Percentiles rank a stretch among this genome's conserved stretches.
Evolutionary conservation across 495 filamentous ascomycete species (phyloP).

Genomic region (Darksidea phi): DNA sequence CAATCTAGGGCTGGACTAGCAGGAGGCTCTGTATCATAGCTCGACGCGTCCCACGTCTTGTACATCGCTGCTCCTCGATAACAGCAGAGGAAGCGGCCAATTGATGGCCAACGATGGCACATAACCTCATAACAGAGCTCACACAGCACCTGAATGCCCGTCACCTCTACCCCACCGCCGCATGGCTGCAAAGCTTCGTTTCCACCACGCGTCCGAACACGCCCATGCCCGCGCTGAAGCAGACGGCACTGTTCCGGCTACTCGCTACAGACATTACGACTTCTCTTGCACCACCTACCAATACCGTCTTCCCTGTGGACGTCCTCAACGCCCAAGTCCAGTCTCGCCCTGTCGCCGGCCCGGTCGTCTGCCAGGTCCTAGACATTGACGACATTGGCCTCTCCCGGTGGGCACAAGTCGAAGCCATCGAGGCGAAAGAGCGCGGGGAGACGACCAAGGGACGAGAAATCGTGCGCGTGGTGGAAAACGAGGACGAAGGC

Average conservation of each 20-base stretch:
- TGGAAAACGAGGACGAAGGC: conserved; percentile 54
- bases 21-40: not conserved
- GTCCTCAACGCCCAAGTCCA: conserved; percentile 53
- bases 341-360: conserved; percentile 54
- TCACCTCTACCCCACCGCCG: conserved; percentile 38
- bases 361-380: conserved; percentile 76
- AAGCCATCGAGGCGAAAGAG: conserved; percentile 77
- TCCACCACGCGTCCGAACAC: conserved; percentile 49
- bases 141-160: conserved; percentile 37
- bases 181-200: conserved; percentile 45
- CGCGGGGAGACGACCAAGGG: conserved; percentile 81
- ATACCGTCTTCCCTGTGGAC: conserved; percentile 56
- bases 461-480: conserved; percentile 73
- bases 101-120: conserved; percentile 18
- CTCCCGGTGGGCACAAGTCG: conserved; percentile 80
- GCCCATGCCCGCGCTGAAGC: conserved; percentile 67
- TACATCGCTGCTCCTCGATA: too few species aligned
- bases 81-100: too few species aligned
- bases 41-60: too few species aligned
- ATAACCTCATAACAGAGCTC: conserved; percentile 33
- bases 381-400: conserved; percentile 78
- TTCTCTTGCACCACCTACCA: conserved; percentile 48
- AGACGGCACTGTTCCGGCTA: conserved; percentile 78
- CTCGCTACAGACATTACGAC: conserved; percentile 72
- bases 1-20: not conserved